Base-by-base conservation (phyloP, 768 basidiomycete species). In the Suillus cothurnatus region DNA sequence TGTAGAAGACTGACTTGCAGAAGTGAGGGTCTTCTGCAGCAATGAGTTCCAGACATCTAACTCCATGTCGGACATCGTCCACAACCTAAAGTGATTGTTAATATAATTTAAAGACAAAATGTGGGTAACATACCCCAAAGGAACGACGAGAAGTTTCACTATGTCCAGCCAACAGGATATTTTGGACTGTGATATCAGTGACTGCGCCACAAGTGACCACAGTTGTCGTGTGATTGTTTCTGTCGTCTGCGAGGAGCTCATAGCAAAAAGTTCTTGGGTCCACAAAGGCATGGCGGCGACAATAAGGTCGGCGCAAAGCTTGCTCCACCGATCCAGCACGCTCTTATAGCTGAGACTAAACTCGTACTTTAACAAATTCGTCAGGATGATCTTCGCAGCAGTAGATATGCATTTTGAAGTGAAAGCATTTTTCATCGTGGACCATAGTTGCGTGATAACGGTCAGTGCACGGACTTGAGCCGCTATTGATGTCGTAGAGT, bases 401-500 rank as follows among this genome's bases (percentile, higher is more conserved):
- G 75, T 72, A 1, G 80, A 70, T 21, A 89, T 79, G 76, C 75
- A 80, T 9, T 75, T 38, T 1, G 70, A 47, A 23, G 76, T 69
- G 58, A 87, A 87, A 6, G 84, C 81, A 43, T 82, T 81, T 74
- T 79, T 82, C 73, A 84, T 78, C 15, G 81, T 78, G 19, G 68
- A 74, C 88, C 88, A 90, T 36, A 90, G 73, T 59, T 79, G 80
- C 53, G 72, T 71, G 14, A 85, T 74, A 34, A 81, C 73, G 3
- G 64, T 61, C n/a, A 89, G 75, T 53, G 75, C 77, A 36, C 65
- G 71, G 26, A 77, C 56, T 69, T 86, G 84, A 4, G 63, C 70
- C 4, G 71, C 67, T 6, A 62, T 50, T 4, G 67, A 67, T 4
- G 72, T 71, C 6, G 69, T 47, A 0, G 71, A 68, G 21, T 60